Base-by-base conservation (phyloP, 306 rosid species). In the Mimosa bimucronata region DNA sequence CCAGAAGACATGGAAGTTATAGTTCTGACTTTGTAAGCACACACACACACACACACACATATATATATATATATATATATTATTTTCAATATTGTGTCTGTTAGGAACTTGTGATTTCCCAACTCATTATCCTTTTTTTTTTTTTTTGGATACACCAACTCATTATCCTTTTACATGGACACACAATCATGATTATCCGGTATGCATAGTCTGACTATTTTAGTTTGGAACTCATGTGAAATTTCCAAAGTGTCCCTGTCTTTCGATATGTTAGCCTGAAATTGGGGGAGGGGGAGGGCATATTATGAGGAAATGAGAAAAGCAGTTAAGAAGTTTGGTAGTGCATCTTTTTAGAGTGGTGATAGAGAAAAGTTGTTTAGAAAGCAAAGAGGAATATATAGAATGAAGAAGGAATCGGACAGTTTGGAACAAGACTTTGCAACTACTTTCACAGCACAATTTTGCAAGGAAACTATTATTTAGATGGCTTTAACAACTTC, bases 391-490 rank as follows among this genome's bases (percentile, higher is more conserved):
- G 60, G 44, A 77, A 78, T 57, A 57, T 23, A 57, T 34, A 34
- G 38, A 34, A 58, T 18, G 78, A 85, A 64, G 81, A 84, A 80
- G 80, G 87, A 85, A 82, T 88, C 71, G 70, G 66, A 31, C 73
- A 66, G 93, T 90, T 92, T 80, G 97, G 87, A 66, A 68, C 85
- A 88, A 53, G 98, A 88, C 97, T 90, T 92, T 92, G 97, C 97
- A 94, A 88, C 98, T 87, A 87, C 70, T 60, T 80, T 79, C 88
- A 89, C 91, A 89, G 88, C 90, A 79, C 77, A 87, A 77, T 75
- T 80, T 84, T 76, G 79, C 75, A 71, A 71, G 79, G 88, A 90
- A 88, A 85, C 58, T 75, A 55, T 53, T 64, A 30, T 66, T 3
- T 38, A 80, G 82, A 70, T 55, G 14, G 57, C 18, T 77, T 11